Conservation (phyloP, 2,329 filamentous ascomycete species). For the Diplodia seriata region DNA sequence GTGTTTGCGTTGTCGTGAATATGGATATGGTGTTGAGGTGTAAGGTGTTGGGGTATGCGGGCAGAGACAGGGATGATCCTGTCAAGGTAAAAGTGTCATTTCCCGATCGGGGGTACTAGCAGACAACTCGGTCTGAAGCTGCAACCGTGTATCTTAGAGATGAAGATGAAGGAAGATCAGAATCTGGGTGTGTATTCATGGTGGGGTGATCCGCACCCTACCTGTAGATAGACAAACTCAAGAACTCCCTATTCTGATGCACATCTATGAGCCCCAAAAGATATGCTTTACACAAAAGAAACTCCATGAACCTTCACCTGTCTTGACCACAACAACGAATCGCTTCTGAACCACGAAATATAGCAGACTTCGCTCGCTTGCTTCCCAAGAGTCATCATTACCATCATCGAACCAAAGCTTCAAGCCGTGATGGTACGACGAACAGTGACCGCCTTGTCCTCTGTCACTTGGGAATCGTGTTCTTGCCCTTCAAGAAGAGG, state of each 20-base stretch:
- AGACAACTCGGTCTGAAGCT: no score
- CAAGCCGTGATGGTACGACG: background rate
- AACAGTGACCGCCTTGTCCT: background rate
- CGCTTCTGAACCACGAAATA: accelerated
- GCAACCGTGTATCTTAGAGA: no score
- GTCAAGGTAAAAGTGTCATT: background rate
- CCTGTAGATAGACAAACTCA: no score
- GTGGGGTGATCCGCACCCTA: no score
- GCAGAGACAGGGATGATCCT: background rate
- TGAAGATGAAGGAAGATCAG: no score
- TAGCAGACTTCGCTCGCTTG: background rate
- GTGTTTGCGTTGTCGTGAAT: background rate
- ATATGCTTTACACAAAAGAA: background rate
- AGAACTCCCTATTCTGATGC: background rate
- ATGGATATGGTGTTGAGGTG: background rate
- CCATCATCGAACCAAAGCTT: background rate
- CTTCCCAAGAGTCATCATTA: no score
- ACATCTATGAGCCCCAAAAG: background rate
- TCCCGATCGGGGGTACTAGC: no score
- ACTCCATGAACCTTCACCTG: background rate
- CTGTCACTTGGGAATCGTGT: background rate
- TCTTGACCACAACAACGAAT: background rate
- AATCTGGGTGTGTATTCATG: no score
- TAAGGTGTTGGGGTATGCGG: background rate
- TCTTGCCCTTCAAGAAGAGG: no score